Base-by-base conservation (phyloP, 2,329 filamentous ascomycete genomes). In the Diaporthe citri region DNA sequence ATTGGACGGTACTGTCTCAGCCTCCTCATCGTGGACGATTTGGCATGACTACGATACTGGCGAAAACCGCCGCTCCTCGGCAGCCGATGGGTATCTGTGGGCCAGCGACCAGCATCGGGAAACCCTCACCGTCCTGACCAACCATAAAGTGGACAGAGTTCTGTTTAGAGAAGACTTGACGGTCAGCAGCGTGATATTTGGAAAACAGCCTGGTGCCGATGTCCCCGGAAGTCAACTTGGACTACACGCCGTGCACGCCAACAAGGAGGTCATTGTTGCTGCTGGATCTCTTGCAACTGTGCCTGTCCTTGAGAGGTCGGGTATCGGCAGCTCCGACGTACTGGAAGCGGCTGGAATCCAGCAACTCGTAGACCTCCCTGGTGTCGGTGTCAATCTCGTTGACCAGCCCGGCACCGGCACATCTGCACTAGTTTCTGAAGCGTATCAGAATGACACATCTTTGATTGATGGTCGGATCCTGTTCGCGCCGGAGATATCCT, bases 1-100 rank as follows among this genome's bases (percentile, higher is more conserved):
- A 15, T 75, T 74, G 0, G 71, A 75, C 25, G 34, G 62, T 1
- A 75, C 78, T 3, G 77, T 78, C 12, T 80, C 79, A 22, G 78
- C 79, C 20, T 79, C 79, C 15, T 76, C 78, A 3, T 78, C 78
- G 39, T 80, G 76, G 76, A 80, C 78, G 1, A 77, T 79, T 12
- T 80, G 79, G 78, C 74, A 78, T 10, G 79, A 80, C 39, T 12
- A 60, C 1, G 34, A 52, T 6, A 75, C 77, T 3, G 74, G 70
- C 34, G 73, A 74, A 43, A 74, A 75, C n/a, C 73, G 75, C 10
- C 78, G 78, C 2, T 80, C 75, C 5, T 80, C 79, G 4, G 79
- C 78, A 17, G 79, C 79, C 3, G 78, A 80, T 71, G 52, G 69
- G 9, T 41, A 78, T 74, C 70, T 77, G 7, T 77, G 76, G 76